Evolutionary conservation across 257 asterid species (phyloP), one percentile per base, ranked within the genome.

Genomic region (Solanum okadae): DNA sequence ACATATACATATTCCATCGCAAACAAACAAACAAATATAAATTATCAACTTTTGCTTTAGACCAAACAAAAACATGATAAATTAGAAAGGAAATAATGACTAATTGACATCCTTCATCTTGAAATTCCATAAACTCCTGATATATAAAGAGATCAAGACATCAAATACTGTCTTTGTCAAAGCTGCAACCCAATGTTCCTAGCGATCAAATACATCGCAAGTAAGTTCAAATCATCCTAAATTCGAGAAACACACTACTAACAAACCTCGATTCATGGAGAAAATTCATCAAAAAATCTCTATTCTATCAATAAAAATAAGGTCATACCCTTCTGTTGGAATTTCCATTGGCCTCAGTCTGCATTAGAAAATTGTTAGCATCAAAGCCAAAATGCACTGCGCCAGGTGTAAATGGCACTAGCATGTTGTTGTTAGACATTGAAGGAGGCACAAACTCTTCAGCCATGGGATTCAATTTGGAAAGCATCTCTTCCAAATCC

Each of bases 381-480:
- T 88, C 92, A 81, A 86, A 94, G 89, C 97, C 98, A 88, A 93
- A 94, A 77, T 90, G 94, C 44, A 92, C 94, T 11, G 86, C 87
- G 18, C 90, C 88, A 5, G 88, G 90, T 22, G 86, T 87, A 27
- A 89, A 71, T 20, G 82, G 61, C 27, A 86, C 22, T 29, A 49
- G 87, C 82, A 76, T 84, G 67, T 46, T 78, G 86, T 76, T 83
- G 35, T 90, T 52, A 86, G 76, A 84, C n/a, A 91, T 87, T 1
- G 96, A 92, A 3, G 93, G 93, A 0, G 96, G 96, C 86, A 94
- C 94, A 86, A 94, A 94, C 88, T 94, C 96, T 87, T 90, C 91
- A 56, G 96, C 96, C 96, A 92, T 92, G 71, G 96, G 96, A 87
- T 94, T 94, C 77, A 94, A 87, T 87, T 94, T 94, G 2, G 95